phyloP scores from a whole-genome alignment of 2,329 filamentous ascomycete species.

The Neonectria faginata region DNA sequence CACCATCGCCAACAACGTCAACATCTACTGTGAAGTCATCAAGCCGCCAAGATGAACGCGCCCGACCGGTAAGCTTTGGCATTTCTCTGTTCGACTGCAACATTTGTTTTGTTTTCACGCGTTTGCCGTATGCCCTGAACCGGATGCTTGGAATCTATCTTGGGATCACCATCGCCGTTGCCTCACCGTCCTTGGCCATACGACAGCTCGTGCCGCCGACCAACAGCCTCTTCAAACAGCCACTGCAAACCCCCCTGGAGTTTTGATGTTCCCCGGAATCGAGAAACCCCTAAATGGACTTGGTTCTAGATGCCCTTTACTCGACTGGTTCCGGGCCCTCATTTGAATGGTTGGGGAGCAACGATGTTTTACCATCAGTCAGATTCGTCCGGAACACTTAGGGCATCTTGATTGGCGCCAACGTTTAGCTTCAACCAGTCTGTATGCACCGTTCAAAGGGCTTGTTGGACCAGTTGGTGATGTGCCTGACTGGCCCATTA shows the following conservation, averaged over 20 bases:
- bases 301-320: too few relatives aligned
- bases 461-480: not conserved
- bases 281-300: not conserved
- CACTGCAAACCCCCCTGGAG: not conserved
- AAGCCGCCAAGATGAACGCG: conserved; percentile 62
- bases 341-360: not conserved
- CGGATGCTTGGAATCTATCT: not conserved
- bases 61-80: conserved; percentile 62
- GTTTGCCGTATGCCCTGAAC: not conserved
- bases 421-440: not conserved
- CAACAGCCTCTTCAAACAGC: not conserved
- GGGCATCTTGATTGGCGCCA: not conserved
- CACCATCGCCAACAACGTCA: not conserved
- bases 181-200: conserved; percentile 7
- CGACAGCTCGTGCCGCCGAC: not conserved
- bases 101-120: not conserved
- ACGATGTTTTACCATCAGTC: not conserved
- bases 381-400: not conserved
- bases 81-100: not conserved
- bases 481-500: not conserved
- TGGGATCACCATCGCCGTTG: not conserved
- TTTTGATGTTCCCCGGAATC: not conserved
- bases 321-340: not conserved
- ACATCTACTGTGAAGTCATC: conserved; percentile 3
- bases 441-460: not conserved